These are phyloP conservation scores for Thalassiosira livingstoniorum DNA, from an alignment of 352 stramenopile species.

Conservation along the genomic window DNA sequence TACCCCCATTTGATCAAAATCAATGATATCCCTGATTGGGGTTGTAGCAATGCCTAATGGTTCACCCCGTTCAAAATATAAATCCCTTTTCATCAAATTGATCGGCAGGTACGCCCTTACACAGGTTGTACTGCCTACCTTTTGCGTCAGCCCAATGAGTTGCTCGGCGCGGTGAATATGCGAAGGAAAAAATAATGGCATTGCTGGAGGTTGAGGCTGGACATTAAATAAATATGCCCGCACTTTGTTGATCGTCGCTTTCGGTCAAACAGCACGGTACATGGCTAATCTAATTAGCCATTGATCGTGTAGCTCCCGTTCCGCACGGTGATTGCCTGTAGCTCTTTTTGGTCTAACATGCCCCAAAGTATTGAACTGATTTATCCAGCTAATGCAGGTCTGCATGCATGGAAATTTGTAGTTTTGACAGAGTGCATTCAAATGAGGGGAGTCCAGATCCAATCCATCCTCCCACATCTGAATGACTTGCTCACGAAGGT, in stretches of 20 bases:
- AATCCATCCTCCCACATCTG: too few species aligned
- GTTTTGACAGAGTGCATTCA: too few species aligned
- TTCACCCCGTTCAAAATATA: neutral
- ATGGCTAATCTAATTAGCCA: neutral
- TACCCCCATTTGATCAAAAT: slow-evolving; percentile 3
- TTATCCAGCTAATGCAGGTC: neutral
- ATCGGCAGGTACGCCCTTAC: slow-evolving; percentile 2
- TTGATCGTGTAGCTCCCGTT: neutral
- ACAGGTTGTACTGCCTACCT: slow-evolving; percentile 12
- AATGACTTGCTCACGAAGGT: too few species aligned
- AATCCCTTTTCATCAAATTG: slow-evolving; percentile 9
- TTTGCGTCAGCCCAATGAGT: neutral
- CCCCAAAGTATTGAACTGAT: neutral
- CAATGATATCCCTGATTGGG: neutral
- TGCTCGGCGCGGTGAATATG: neutral
- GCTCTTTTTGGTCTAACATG: neutral
- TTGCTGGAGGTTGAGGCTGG: neutral
- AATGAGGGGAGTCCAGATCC: too few species aligned
- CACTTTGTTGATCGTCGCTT: slow-evolving; percentile 8
- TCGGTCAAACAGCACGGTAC: neutral
- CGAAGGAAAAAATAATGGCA: neutral
- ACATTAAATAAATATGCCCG: slow-evolving; percentile 2
- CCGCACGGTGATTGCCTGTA: slow-evolving; percentile 1
- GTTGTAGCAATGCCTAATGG: slow-evolving; percentile 5
- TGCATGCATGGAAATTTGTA: neutral